Evolutionary conservation across 2,329 filamentous ascomycete genomes (phyloP).

Genomic region (Neopestalotiopsis clavispora): DNA sequence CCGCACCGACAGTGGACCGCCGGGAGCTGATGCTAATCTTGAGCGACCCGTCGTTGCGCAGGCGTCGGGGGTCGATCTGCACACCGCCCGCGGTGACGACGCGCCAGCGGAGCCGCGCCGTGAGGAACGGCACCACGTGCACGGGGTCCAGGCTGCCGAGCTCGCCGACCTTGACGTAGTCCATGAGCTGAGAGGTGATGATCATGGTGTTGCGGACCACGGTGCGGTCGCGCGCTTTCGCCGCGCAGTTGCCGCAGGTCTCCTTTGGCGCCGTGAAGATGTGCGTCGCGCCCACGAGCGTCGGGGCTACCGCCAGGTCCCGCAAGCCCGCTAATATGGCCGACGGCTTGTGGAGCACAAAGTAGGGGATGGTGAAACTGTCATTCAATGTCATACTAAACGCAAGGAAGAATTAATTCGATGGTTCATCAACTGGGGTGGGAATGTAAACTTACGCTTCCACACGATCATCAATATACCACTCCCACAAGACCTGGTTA

Average conservation of each 20-base stretch:
- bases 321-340: not conserved
- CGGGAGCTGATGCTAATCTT: slow-evolving; percentile 4
- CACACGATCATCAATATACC: not conserved
- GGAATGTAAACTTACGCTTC: slow-evolving; percentile 3
- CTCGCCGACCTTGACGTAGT: not conserved
- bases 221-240: slow-evolving; percentile 3
- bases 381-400: not conserved
- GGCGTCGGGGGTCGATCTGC: not conserved
- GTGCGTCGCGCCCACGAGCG: slow-evolving; percentile 4
- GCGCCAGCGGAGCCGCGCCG: slow-evolving; percentile 3
- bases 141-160: slow-evolving; percentile 5
- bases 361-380: slow-evolving; percentile 1
- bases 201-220: slow-evolving; percentile 4
- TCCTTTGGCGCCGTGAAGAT: slow-evolving; percentile 2
- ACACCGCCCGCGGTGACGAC: not conserved
- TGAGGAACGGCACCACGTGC: slow-evolving; percentile 1
- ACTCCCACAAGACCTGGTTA: not conserved
- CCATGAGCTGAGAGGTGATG: not conserved
- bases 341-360: not conserved
- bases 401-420: not conserved
- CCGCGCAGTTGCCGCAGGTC: not conserved
- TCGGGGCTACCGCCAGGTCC: not conserved
- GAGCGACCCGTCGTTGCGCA: not conserved
- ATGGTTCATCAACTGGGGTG: not conserved
- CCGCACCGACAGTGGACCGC: not conserved